Conservation (phyloP, 75 land plant genomes). For the Picea glauca region DNA sequence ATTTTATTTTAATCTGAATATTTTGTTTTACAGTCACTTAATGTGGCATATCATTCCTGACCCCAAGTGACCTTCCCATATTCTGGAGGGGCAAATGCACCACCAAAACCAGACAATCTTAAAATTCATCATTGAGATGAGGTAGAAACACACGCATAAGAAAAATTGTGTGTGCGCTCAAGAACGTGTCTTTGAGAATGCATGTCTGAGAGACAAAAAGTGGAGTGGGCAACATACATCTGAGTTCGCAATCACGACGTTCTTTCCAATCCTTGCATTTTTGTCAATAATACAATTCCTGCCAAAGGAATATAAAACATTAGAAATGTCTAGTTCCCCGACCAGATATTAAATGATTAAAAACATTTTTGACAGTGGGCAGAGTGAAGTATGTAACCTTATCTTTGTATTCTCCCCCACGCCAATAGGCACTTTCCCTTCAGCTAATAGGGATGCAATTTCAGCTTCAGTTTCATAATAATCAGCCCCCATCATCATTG, state of each 20-base stretch:
- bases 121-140: no score
- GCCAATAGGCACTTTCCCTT: slow-evolving; percentile 82
- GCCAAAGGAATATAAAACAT: not conserved
- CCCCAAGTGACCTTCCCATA: no score
- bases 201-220: not conserved
- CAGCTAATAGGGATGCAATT: slow-evolving; percentile 61
- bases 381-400: slow-evolving; percentile 33
- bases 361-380: not conserved
- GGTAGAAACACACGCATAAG: no score
- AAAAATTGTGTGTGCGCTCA: no score
- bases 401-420: slow-evolving; percentile 84
- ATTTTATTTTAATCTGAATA: no score
- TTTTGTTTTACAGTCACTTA: no score
- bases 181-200: no score
- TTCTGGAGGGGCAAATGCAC: no score
- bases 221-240: slow-evolving; percentile 20
- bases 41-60: no score
- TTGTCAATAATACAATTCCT: slow-evolving; percentile 48
- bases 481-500: slow-evolving; percentile 93
- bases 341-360: not conserved
- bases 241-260: slow-evolving; percentile 34
- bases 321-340: not conserved
- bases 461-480: slow-evolving; percentile 86
- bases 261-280: slow-evolving; percentile 45
- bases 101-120: no score